phyloP scores from a whole-genome alignment of 371 early-diverging fungal species.

The Mortierella polycephala region DNA sequence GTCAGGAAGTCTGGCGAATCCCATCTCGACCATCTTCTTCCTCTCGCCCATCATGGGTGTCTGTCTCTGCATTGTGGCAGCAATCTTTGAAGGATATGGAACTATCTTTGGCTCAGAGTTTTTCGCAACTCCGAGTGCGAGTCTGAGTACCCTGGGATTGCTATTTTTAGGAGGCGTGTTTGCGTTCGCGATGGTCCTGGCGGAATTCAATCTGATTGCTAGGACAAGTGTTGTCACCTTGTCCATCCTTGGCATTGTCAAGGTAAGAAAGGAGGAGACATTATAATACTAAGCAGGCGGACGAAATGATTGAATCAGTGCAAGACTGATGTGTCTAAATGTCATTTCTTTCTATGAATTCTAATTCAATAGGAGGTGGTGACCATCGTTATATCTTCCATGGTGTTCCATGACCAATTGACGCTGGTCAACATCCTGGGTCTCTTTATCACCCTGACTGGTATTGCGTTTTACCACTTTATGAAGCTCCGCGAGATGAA shows the following conservation, averaged over 20 bases:
- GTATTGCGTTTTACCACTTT: constrained; percentile 68
- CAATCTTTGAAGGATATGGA: constrained; percentile 69
- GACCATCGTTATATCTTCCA: constrained; percentile 65
- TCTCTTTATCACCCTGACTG: constrained; percentile 68
- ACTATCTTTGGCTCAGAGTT: constrained; percentile 57
- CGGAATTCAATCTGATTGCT: constrained; percentile 73
- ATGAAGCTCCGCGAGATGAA: constrained; percentile 52
- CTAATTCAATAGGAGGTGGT: constrained; percentile 60
- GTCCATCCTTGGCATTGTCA: constrained; percentile 78
- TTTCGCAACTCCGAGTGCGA: constrained; percentile 7
- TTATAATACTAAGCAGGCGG: too few species aligned
- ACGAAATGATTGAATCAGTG: background rate
- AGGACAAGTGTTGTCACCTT: constrained; percentile 75
- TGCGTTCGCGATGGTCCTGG: constrained; percentile 75
- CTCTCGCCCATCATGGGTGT: constrained; percentile 80
- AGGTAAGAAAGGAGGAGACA: constrained; percentile 38
- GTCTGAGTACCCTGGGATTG: constrained; percentile 44
- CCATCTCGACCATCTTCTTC: constrained; percentile 79
- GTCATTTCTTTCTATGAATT: background rate
- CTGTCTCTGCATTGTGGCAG: constrained; percentile 70
- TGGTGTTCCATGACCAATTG: constrained; percentile 73
- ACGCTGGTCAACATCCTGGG: constrained; percentile 70
- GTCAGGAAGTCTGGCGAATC: constrained; percentile 68
- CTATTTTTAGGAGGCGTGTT: constrained; percentile 61
- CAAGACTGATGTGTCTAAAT: background rate